phyloP scores from a whole-genome alignment of 768 basidiomycete species.

The Termitomyces sp. region DNA sequence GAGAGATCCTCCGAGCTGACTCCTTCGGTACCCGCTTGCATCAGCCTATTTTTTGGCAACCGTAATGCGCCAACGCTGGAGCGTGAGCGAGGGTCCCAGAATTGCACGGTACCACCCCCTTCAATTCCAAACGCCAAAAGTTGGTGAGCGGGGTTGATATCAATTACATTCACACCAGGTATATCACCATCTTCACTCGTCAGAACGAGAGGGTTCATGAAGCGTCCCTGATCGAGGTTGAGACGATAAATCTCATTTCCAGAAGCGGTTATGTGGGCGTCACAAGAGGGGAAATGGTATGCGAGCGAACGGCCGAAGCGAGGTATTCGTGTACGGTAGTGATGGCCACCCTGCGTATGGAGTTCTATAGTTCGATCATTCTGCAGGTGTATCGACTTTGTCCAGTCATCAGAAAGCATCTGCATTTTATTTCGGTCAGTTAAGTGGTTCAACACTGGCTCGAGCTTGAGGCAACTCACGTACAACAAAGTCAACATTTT shows the following conservation, averaged over 20 bases:
- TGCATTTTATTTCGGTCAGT: slow-evolving; percentile 26
- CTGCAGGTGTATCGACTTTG: slow-evolving; percentile 95
- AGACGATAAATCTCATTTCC: slow-evolving; percentile 89
- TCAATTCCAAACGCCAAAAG: slow-evolving; percentile 88
- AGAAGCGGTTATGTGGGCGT: slow-evolving; percentile 79
- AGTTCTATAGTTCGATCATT: slow-evolving; percentile 92
- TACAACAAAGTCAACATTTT: slow-evolving; percentile 98
- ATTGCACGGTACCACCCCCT: slow-evolving; percentile 82
- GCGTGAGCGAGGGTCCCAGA: slow-evolving; percentile 94
- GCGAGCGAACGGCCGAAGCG: slow-evolving; percentile 89
- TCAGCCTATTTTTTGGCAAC: slow-evolving; percentile 53
- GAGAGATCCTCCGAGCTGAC: slow-evolving; percentile 37
- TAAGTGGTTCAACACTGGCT: slow-evolving; percentile 3
- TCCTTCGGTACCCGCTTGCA: slow-evolving; percentile 32
- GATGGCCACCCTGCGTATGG: slow-evolving; percentile 91
- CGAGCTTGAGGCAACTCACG: slow-evolving; percentile 46
- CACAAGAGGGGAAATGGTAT: slow-evolving; percentile 93
- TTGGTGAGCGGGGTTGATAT: slow-evolving; percentile 92
- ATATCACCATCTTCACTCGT: slow-evolving; percentile 51
- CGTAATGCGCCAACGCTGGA: slow-evolving; percentile 65
- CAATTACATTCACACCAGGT: slow-evolving; percentile 83
- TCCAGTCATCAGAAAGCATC: slow-evolving; percentile 98
- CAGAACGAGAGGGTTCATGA: slow-evolving; percentile 76
- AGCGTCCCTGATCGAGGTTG: slow-evolving; percentile 93
- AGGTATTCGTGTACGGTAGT: slow-evolving; percentile 92